These are phyloP conservation scores for Salix viminalis DNA, from an alignment of 345 rosid genomes.

Conservation along the genomic window DNA sequence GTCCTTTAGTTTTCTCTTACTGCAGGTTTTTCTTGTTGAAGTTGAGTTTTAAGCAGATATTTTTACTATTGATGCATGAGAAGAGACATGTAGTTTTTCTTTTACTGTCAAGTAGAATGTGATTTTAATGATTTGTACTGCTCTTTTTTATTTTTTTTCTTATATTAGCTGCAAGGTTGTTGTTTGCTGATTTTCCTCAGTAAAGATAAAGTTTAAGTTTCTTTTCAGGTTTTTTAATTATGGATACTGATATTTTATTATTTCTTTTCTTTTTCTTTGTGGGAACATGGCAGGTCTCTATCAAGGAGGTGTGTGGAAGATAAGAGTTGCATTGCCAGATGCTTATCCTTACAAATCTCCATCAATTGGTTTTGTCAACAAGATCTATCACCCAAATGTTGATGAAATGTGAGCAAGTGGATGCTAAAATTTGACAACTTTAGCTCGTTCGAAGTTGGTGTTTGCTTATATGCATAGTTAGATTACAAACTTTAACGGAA, in stretches of 20 bases:
- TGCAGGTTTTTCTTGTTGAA: background rate
- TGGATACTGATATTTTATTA: background rate
- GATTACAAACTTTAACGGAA: background rate
- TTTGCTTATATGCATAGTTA: background rate
- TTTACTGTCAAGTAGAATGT: background rate
- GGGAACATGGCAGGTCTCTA: constrained; percentile 65
- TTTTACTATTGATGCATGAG: background rate
- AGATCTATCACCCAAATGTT: constrained; percentile 96
- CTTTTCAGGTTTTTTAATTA: constrained; percentile 5
- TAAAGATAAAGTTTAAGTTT: constrained; percentile 2
- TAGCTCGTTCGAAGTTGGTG: background rate
- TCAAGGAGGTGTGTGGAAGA: constrained; percentile 91
- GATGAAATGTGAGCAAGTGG: constrained; percentile 81
- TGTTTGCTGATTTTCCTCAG: constrained; percentile 19
- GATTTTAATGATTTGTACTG: background rate
- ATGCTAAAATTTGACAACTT: constrained; percentile 5
- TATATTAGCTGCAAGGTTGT: constrained; percentile 21
- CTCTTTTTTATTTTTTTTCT: background rate
- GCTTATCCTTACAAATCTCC: constrained; percentile 99
- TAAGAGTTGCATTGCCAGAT: constrained; percentile 95
- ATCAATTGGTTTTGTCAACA: constrained; percentile 87
- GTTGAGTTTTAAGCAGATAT: constrained; percentile 1
- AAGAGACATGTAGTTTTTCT: background rate
- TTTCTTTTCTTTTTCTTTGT: constrained; percentile 1
- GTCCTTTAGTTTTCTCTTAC: background rate